These are phyloP conservation scores for Daedaleopsis nitida DNA, from an alignment of 768 basidiomycete species.

Conservation along the genomic window DNA sequence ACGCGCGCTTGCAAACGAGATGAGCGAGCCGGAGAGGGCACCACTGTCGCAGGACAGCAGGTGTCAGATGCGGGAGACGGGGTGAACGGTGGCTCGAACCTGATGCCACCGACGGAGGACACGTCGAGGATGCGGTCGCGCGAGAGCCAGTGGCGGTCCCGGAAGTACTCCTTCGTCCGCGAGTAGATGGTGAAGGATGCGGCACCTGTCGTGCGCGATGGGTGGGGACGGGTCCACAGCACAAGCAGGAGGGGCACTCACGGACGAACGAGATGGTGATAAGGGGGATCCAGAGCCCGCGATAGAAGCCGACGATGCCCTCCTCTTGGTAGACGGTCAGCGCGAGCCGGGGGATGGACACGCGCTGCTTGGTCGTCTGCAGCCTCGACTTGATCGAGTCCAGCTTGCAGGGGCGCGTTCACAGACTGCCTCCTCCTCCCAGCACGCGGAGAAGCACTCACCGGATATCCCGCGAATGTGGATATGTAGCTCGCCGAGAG, in stretches of 20 bases:
- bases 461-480: constrained; percentile 91
- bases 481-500: constrained; percentile 91
- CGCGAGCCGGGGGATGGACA: constrained; percentile 74
- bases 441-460: constrained; percentile 26
- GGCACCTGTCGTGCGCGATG: constrained; percentile 55
- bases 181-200: constrained; percentile 92
- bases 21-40: constrained; percentile 85
- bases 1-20: constrained; percentile 90
- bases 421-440: background rate
- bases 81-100: constrained; percentile 17
- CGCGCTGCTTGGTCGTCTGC: constrained; percentile 77
- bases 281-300: constrained; percentile 90
- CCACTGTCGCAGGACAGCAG: constrained; percentile 48
- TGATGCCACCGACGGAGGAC: constrained; percentile 75
- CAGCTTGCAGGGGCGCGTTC: constrained; percentile 48
- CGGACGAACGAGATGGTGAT: constrained; percentile 97
- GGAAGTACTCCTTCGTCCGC: constrained; percentile 75
- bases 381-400: constrained; percentile 94
- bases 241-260: constrained; percentile 44
- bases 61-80: background rate
- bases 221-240: constrained; percentile 8
- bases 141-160: constrained; percentile 57
- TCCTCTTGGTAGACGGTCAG: constrained; percentile 78
- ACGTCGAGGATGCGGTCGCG: constrained; percentile 66
- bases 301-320: constrained; percentile 87